A percentile compares a stretch with the other conserved stretches of the same genome.
phyloP scores from a whole-genome alignment of 2,329 filamentous ascomycete genomes.

The Monosporascus sp. region DNA sequence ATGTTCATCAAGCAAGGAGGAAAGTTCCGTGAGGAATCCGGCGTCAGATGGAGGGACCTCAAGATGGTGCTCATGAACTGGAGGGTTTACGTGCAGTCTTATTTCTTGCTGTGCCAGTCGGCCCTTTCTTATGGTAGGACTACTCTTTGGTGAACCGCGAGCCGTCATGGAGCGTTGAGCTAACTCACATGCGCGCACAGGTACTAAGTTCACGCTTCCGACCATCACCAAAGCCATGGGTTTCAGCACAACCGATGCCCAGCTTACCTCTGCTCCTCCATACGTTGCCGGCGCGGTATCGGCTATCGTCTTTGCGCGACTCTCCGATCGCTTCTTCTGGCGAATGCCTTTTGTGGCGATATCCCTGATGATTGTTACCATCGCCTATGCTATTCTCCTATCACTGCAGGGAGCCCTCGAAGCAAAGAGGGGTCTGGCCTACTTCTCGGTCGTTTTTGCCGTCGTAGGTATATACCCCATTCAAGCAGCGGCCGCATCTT shows the following conservation, averaged over 20 bases:
- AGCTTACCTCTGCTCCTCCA: slow-evolving; percentile 53
- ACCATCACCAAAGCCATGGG: slow-evolving; percentile 33
- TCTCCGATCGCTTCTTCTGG: slow-evolving; percentile 60
- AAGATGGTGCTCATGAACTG: slow-evolving; percentile 7
- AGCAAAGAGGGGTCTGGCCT: slow-evolving; percentile 48
- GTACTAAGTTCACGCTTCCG: slow-evolving; percentile 24
- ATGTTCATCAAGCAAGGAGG: slow-evolving; percentile 13
- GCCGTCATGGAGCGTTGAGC: not conserved
- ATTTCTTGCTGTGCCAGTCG: slow-evolving; percentile 23
- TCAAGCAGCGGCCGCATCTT: slow-evolving; percentile 58
- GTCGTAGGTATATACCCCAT: slow-evolving; percentile 67
- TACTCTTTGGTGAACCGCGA: not conserved
- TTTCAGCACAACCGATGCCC: slow-evolving; percentile 27
- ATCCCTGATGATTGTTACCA: slow-evolving; percentile 53
- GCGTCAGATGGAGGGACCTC: slow-evolving; percentile 5
- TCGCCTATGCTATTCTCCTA: slow-evolving; percentile 55
- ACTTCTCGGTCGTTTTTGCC: slow-evolving; percentile 63
- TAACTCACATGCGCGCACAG: slow-evolving; percentile 8
- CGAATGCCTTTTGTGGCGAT: slow-evolving; percentile 63
- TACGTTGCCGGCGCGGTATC: slow-evolving; percentile 58
- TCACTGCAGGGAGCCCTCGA: slow-evolving; percentile 47
- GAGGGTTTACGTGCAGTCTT: slow-evolving; percentile 10
- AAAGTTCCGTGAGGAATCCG: slow-evolving; percentile 5
- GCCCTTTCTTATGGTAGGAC: slow-evolving; percentile 17
- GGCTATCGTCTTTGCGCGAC: slow-evolving; percentile 58